Conservation (phyloP, 805 yeast species). For the Priceomyces medius region DNA sequence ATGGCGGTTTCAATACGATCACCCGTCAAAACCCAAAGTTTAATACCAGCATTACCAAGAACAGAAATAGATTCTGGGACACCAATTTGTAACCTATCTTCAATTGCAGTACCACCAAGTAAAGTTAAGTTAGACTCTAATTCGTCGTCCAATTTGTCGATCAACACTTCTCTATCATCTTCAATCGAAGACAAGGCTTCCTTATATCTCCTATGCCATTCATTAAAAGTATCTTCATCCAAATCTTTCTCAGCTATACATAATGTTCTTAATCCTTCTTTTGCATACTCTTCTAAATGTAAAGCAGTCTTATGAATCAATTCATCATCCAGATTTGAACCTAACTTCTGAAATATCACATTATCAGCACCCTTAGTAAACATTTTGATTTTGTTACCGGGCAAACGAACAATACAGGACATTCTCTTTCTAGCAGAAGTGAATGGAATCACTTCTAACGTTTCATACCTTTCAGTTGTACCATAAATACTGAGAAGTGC, state of each 20-base stretch:
- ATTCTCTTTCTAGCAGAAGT: constrained; percentile 74
- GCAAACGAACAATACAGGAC: constrained; percentile 62
- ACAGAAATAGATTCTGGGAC: constrained; percentile 72
- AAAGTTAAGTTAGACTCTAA: constrained; percentile 57
- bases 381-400: constrained; percentile 43
- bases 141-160: constrained; percentile 55
- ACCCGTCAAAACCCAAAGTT: constrained; percentile 82
- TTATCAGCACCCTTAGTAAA: constrained; percentile 77
- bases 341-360: constrained; percentile 50
- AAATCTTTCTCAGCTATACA: constrained; percentile 63
- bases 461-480: constrained; percentile 40
- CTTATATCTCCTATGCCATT: constrained; percentile 57
- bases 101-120: constrained; percentile 81
- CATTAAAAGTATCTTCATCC: constrained; percentile 41
- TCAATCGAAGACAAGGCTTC: constrained; percentile 58
- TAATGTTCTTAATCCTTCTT: constrained; percentile 75
- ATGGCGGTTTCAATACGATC: constrained; percentile 83
- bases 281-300: constrained; percentile 67
- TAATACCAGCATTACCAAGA: constrained; percentile 70
- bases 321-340: constrained; percentile 36
- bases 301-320: constrained; percentile 57
- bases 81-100: constrained; percentile 74
- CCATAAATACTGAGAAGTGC: constrained; percentile 49
- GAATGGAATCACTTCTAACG: constrained; percentile 61
- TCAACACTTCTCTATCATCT: constrained; percentile 54